Evolutionary conservation across 768 basidiomycete genomes (phyloP), one percentile per base, ranked within the genome.

Genomic region (Lentinula sp.): DNA sequence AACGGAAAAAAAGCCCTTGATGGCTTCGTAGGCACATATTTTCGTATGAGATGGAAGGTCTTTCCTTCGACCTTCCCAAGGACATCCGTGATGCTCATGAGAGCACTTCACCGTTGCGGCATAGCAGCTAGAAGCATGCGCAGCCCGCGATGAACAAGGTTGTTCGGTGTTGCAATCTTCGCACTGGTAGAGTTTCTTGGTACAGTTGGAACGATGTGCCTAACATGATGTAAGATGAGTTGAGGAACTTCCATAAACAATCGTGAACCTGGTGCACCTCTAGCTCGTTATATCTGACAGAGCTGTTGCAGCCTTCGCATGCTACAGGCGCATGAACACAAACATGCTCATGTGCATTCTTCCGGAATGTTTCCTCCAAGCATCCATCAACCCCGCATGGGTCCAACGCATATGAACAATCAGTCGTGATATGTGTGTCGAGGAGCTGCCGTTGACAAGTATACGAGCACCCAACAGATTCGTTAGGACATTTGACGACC

Each of bases 401-500:
- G 4, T 85, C 78, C 61, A 81, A 74, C 57, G 80, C 76, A 67
- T 79, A 91, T 61, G 73, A 72, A 64, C 92, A 94, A 31, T 76
- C 69, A 5, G 85, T 83, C 59, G 76, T 79, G 61, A 91, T 70
- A 69, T 94, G 92, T 0, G 76, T 65, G 6, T 78, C 73, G n/a
- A 91, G 70, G 28, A 84, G 70, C 67, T 89, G 88, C 34, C 92
- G 75, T 68, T 94, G 86, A 61, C 82, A 84, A 2, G 80, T 84
- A 70, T 84, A 72, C 5, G 68, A 64, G 67, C 91, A 93, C 9
- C 91, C 91, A 1, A 78, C 75, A 15, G 67, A 63, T 23, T 77
- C 76, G 61, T 89, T 77, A 6, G 83, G 78, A 70, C 92, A 94
- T 70, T 87, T 83, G 0, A 93, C 90, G 13, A 80, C 46, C 48